Evolutionary conservation across 345 rosid species (phyloP), one percentile per base, ranked within the genome.

Genomic region (Hypericum perforatum): DNA sequence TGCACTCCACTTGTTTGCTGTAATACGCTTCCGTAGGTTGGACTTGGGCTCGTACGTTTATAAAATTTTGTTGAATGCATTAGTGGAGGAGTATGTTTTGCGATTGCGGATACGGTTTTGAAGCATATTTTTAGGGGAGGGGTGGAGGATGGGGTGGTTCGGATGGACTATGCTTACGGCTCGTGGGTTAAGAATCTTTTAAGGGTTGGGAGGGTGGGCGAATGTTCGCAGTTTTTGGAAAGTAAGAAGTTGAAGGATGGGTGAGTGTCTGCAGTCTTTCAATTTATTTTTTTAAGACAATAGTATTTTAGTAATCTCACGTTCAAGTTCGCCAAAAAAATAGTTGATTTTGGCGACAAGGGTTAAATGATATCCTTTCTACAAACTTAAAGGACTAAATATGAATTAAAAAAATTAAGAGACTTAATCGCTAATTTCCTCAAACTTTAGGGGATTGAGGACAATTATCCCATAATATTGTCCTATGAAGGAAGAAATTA

Each of bases 1-100:
- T 37, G 96, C 98, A 14, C 85, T 92, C 58, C 81, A 80, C 51
- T 56, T 81, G 70, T 82, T 88, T 12, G 94, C 88, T 37, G 64
- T 54, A 58, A 81, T 88, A 90, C 78, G 96, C 3, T 88, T 79
- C 53, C 61, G 68, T 40, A 95, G 96, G 13, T 40, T 78, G 58
- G 98, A 92, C 60, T 71, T 92, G 81, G 90, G 80, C 62, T 13
- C 41, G 5, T 76, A 67, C 47, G 60, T 75, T 8, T 92, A 85
- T 57, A 81, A 81, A 13, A 81, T 88, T 12, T 70, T 92, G 13
- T 54, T 92, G 58, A 83, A 82, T 63, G 76, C 95, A 14, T 76
- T 92, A 59, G 86, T 85, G 5, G 95, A 92, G 55, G 72, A 76
- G 60, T 54, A 1, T 72, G 74, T 49, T 80, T 76, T 43, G 81